Percentiles rank a stretch among this genome's conserved stretches.
These are phyloP conservation scores for Lyophyllum atratum DNA, from an alignment of 768 basidiomycete genomes.

Conservation along the genomic window DNA sequence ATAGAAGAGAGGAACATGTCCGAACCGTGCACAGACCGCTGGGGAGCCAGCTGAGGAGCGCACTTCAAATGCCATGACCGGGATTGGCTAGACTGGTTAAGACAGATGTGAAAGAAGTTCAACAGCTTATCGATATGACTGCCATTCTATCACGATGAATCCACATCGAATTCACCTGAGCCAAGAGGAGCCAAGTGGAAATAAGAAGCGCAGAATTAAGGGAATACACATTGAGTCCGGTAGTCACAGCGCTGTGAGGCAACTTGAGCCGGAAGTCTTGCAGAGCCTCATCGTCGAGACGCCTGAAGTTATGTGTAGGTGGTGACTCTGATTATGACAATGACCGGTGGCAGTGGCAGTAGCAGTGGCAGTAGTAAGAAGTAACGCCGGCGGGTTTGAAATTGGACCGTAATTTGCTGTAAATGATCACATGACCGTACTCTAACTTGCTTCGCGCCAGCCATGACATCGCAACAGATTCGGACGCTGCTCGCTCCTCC, in stretches of 20 bases:
- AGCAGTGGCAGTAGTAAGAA: too few relatives aligned
- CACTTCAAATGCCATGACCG: not conserved
- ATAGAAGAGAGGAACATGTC: not conserved
- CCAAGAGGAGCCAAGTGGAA: not conserved
- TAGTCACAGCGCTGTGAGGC: too few relatives aligned
- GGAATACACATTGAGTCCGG: too few relatives aligned
- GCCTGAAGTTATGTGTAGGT: too few relatives aligned
- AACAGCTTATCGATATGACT: not conserved
- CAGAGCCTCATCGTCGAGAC: too few relatives aligned
- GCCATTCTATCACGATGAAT: not conserved
- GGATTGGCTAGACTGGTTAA: not conserved
- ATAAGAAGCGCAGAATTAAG: not conserved
- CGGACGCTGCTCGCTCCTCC: constrained; percentile 52
- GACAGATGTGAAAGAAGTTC: not conserved
- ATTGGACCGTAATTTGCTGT: not conserved
- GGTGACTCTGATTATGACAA: too few relatives aligned
- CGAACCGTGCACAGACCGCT: too few relatives aligned
- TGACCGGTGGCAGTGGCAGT: too few relatives aligned
- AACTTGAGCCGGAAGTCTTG: too few relatives aligned
- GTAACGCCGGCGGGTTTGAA: too few relatives aligned
- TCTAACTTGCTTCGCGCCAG: not conserved
- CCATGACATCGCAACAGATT: constrained; percentile 35
- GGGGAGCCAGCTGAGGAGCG: not conserved
- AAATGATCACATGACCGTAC: not conserved
- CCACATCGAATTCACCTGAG: too few relatives aligned